A percentile compares a stretch with the other conserved stretches of the same genome.
phyloP scores from a whole-genome alignment of 2,329 filamentous ascomycete genomes.

The Fusarium xylarioides region DNA sequence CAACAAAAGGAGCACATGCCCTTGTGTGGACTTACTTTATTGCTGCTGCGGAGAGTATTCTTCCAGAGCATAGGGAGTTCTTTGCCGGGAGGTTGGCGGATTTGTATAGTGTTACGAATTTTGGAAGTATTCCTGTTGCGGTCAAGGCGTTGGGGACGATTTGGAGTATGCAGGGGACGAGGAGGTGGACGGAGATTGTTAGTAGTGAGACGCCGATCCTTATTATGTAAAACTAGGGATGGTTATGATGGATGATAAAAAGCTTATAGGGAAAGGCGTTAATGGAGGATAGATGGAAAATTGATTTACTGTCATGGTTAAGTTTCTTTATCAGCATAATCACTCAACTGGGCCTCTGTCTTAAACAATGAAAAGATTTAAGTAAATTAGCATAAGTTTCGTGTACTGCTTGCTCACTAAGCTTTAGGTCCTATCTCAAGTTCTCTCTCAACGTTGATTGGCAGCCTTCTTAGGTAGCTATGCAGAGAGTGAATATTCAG shows the following conservation, averaged over 20 bases:
- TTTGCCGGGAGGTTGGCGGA: conserved; percentile 45
- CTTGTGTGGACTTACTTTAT: conserved; percentile 55
- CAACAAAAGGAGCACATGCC: conserved; percentile 47
- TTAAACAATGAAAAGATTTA: neutral
- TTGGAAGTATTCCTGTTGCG: conserved; percentile 51
- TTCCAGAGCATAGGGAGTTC: conserved; percentile 48
- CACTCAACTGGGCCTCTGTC: rapidly evolving
- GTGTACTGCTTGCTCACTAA: too few relatives aligned
- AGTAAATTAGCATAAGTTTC: too few relatives aligned
- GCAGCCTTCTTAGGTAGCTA: neutral
- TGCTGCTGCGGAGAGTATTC: conserved; percentile 50
- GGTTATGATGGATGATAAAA: neutral
- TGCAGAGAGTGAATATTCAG: neutral
- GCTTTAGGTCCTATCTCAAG: rapidly evolving
- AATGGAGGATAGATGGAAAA: neutral
- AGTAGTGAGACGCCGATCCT: conserved; percentile 42
- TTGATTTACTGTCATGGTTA: neutral
- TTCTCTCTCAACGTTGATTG: neutral
- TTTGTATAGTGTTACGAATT: conserved; percentile 47
- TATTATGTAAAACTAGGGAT: conserved; percentile 36
- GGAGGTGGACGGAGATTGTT: conserved; percentile 45
- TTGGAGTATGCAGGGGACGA: conserved; percentile 43
- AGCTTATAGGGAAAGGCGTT: neutral
- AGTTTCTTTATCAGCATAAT: too few relatives aligned
- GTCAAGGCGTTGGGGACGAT: conserved; percentile 47